These are phyloP conservation scores for Talaromyces proteolyticus DNA, from an alignment of 495 filamentous ascomycete genomes.

Conservation along the genomic window DNA sequence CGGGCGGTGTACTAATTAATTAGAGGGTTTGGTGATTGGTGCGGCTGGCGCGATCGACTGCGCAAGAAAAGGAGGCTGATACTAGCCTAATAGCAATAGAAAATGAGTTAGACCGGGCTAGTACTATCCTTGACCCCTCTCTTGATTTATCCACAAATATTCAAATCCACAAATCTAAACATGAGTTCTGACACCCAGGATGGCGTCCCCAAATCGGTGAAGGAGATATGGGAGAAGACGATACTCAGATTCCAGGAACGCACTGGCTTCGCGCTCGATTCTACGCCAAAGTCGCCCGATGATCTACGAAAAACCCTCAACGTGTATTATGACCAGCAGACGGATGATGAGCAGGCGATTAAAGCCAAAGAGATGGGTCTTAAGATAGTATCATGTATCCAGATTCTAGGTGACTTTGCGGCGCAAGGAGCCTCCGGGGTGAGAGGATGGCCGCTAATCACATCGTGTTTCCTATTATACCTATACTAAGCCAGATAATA, in stretches of 20 bases:
- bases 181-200: too few relatives aligned
- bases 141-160: too few relatives aligned
- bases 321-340: constrained; percentile 6
- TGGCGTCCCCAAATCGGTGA: constrained; percentile 4
- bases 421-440: constrained; percentile 16
- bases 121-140: too few relatives aligned
- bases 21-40: too few relatives aligned
- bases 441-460: background rate
- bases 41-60: too few relatives aligned
- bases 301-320: constrained; percentile 8
- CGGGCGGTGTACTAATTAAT: too few relatives aligned
- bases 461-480: background rate
- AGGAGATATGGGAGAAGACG: constrained; percentile 11
- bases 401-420: constrained; percentile 16
- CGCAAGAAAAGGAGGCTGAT: too few relatives aligned
- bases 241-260: constrained; percentile 7
- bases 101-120: too few relatives aligned
- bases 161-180: too few relatives aligned
- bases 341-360: background rate
- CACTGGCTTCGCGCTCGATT: constrained; percentile 8
- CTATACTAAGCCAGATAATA: too few relatives aligned
- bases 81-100: too few relatives aligned
- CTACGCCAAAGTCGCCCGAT: constrained; percentile 1
- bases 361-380: constrained; percentile 9
- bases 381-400: constrained; percentile 15